Conservation (phyloP, 2,329 filamentous ascomycete genomes). For the Lecanicillium sp. region DNA sequence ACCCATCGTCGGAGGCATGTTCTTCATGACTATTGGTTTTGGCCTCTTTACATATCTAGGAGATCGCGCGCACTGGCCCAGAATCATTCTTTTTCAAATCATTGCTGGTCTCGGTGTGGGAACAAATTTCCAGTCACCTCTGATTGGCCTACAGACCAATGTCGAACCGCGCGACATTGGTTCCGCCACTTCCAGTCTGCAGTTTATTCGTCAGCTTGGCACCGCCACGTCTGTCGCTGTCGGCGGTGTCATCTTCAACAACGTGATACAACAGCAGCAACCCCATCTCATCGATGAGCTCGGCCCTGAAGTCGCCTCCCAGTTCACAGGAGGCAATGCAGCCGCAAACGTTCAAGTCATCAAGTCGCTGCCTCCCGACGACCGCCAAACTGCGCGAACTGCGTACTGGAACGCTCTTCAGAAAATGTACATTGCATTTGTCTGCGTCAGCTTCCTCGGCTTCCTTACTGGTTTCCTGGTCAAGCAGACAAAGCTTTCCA, state of each 20-base stretch:
- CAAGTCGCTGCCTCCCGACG: constrained; percentile 35
- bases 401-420: constrained; percentile 42
- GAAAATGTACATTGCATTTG: constrained; percentile 52
- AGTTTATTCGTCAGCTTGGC: constrained; percentile 60
- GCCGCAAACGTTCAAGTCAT: constrained; percentile 53
- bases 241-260: constrained; percentile 73
- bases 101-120: constrained; percentile 57
- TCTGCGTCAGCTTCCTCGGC: constrained; percentile 37
- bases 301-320: constrained; percentile 36
- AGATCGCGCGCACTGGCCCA: constrained; percentile 42
- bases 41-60: constrained; percentile 57
- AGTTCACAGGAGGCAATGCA: constrained; percentile 51
- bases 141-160: constrained; percentile 59
- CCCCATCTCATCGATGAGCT: constrained; percentile 39
- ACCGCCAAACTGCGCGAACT: constrained; percentile 31
- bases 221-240: constrained; percentile 62
- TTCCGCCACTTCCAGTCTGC: constrained; percentile 58
- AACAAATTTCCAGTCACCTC: constrained; percentile 60
- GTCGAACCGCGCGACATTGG: constrained; percentile 56
- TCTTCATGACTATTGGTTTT: constrained; percentile 54
- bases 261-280: constrained; percentile 55
- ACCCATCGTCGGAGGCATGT: constrained; percentile 50
- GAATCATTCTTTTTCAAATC: constrained; percentile 53
- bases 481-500: constrained; percentile 40
- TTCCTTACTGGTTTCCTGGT: constrained; percentile 40